These are phyloP conservation scores for Serendipita sp. DNA, from an alignment of 1,284 basidiomycete species.

Conservation along the genomic window DNA sequence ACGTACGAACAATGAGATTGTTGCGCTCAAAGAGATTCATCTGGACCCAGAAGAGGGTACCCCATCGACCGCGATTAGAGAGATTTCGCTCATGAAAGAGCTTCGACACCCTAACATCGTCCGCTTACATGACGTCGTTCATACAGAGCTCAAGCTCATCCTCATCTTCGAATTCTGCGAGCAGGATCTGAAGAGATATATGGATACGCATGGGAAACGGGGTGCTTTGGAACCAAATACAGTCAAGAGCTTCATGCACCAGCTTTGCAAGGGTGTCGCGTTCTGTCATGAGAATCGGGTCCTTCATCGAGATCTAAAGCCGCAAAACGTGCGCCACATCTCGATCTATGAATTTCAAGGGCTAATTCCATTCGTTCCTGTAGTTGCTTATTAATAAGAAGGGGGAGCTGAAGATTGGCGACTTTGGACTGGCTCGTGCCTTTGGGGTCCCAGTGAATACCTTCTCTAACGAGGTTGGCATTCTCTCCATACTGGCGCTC, in stretches of 20 bases:
- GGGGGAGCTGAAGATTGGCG: slow-evolving; percentile 94
- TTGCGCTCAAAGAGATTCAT: slow-evolving; percentile 87
- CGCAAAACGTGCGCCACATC: slow-evolving; percentile 55
- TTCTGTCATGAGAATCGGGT: slow-evolving; percentile 99
- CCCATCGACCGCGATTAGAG: slow-evolving; percentile 86
- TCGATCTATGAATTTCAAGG: not conserved
- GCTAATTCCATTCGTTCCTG: not conserved
- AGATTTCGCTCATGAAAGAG: slow-evolving; percentile 95
- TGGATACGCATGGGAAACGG: slow-evolving; percentile 95
- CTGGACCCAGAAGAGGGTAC: slow-evolving; percentile 93
- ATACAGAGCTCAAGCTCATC: slow-evolving; percentile 94
- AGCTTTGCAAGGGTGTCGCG: slow-evolving; percentile 91
- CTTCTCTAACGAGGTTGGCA: slow-evolving; percentile 79
- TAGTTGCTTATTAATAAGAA: slow-evolving; percentile 84
- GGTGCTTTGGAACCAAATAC: slow-evolving; percentile 86
- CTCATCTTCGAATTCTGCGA: slow-evolving; percentile 99
- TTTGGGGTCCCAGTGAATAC: slow-evolving; percentile 95
- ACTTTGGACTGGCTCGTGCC: slow-evolving; percentile 88
- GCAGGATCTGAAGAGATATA: slow-evolving; percentile 97
- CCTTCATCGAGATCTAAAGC: slow-evolving; percentile 93
- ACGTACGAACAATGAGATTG: slow-evolving; percentile 77
- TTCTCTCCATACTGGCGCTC: not conserved
- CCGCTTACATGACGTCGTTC: slow-evolving; percentile 95
- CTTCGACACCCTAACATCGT: slow-evolving; percentile 91
- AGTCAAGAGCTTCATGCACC: slow-evolving; percentile 96